Percentiles rank a stretch among this genome's conserved stretches.
Conservation (phyloP, 768 basidiomycete species). For the Leccinum broughii region DNA sequence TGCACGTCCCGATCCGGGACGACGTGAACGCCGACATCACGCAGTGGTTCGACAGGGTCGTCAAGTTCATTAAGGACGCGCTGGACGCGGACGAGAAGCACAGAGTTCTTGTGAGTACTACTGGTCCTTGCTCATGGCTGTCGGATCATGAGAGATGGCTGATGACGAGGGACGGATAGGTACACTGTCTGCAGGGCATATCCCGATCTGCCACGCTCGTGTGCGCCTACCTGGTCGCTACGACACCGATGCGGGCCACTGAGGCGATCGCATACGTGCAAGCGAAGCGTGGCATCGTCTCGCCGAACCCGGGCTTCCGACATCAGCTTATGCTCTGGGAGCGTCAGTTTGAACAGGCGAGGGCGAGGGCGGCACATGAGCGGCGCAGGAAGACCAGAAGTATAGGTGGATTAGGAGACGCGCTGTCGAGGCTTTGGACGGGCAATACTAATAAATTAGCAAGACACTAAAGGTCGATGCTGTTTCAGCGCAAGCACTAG, state of each 20-base stretch:
- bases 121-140: background rate
- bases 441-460: slow-evolving; percentile 4
- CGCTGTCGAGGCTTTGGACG: slow-evolving; percentile 21
- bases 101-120: slow-evolving; percentile 48
- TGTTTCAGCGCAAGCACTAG: too few species aligned
- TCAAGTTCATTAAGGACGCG: slow-evolving; percentile 52
- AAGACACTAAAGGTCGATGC: background rate
- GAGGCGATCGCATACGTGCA: slow-evolving; percentile 59
- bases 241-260: slow-evolving; percentile 48
- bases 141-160: background rate
- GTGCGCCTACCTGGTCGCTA: slow-evolving; percentile 65
- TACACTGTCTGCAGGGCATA: slow-evolving; percentile 76
- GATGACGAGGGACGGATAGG: slow-evolving; percentile 39
- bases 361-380: slow-evolving; percentile 19
- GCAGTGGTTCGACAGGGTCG: slow-evolving; percentile 47
- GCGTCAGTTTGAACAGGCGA: slow-evolving; percentile 29
- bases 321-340: slow-evolving; percentile 50
- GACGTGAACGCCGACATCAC: slow-evolving; percentile 41
- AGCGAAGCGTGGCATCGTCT: slow-evolving; percentile 57
- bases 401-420: slow-evolving; percentile 1
- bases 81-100: slow-evolving; percentile 43
- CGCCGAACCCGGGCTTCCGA: slow-evolving; percentile 69
- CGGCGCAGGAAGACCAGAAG: slow-evolving; percentile 14
- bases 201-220: slow-evolving; percentile 76
- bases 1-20: slow-evolving; percentile 57